Conservation (phyloP, 169 alveolate species). For the Plasmodium vivax region DNA sequence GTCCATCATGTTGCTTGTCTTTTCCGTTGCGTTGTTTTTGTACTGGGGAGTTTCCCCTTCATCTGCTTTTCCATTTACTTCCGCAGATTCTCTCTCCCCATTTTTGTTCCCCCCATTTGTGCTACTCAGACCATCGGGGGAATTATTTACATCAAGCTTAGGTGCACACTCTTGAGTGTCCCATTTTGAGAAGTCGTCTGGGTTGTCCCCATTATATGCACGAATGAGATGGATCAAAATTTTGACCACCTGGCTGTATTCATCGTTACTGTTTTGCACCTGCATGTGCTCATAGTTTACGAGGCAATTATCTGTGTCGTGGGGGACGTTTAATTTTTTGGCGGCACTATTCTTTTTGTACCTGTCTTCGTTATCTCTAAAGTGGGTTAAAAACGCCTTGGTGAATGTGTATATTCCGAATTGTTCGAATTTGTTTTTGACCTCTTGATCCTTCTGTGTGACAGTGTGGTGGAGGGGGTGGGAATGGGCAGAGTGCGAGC, state of each 20-base stretch:
- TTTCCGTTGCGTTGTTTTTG: neutral
- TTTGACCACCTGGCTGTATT: slow-evolving; percentile 10
- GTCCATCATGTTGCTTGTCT: neutral
- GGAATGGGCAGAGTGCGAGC: neutral
- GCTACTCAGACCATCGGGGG: neutral
- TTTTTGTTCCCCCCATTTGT: neutral
- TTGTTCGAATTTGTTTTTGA: slow-evolving; percentile 56
- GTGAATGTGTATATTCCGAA: slow-evolving; percentile 33
- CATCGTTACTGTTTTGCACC: slow-evolving; percentile 5
- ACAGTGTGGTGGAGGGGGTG: neutral
- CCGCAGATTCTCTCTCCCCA: neutral
- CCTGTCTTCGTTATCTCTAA: slow-evolving; percentile 56
- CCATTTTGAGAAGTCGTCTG: neutral
- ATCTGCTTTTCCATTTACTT: neutral
- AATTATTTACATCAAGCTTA: neutral
- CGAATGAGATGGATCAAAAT: slow-evolving; percentile 44
- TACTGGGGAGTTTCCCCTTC: neutral
- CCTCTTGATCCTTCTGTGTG: slow-evolving; percentile 31
- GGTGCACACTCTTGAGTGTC: neutral
- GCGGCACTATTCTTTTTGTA: slow-evolving; percentile 20
- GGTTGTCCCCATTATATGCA: neutral
- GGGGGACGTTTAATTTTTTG: neutral
- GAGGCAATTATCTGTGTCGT: neutral
- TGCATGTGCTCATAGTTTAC: neutral
- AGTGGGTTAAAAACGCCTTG: slow-evolving; percentile 48